These are phyloP conservation scores for Taphrina wiesneri DNA, from an alignment of 1,139 yeast genomes.

Conservation along the genomic window DNA sequence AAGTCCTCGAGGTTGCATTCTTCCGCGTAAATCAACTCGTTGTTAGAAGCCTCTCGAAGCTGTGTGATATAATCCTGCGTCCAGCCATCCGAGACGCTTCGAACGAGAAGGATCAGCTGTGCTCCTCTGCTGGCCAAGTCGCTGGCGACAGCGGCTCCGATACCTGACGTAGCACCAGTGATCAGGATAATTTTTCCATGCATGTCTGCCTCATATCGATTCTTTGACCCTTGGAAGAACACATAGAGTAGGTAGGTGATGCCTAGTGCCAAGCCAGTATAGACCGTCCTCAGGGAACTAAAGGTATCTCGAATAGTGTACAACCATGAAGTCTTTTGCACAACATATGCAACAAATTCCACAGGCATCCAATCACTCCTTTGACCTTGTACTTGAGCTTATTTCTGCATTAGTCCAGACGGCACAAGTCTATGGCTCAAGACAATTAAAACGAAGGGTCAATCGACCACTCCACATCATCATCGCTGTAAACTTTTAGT, in stretches of 20 bases:
- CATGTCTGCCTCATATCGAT: slow-evolving; percentile 88
- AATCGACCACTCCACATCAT: neutral
- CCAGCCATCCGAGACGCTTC: slow-evolving; percentile 69
- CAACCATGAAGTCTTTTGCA: slow-evolving; percentile 17
- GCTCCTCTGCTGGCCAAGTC: slow-evolving; percentile 83
- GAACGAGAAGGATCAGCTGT: slow-evolving; percentile 72
- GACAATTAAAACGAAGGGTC: neutral
- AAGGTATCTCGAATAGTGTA: neutral
- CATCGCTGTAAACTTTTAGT: neutral
- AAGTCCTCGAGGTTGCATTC: slow-evolving; percentile 77
- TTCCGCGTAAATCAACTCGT: slow-evolving; percentile 81
- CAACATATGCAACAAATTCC: slow-evolving; percentile 24
- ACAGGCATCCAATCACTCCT: slow-evolving; percentile 18
- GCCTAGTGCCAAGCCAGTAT: neutral
- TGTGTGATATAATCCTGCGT: slow-evolving; percentile 75
- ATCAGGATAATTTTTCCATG: slow-evolving; percentile 85
- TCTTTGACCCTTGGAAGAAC: slow-evolving; percentile 43
- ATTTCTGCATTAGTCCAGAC: neutral
- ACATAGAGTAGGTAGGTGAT: neutral
- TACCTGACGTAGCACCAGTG: slow-evolving; percentile 89
- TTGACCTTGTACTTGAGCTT: neutral
- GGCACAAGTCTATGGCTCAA: neutral
- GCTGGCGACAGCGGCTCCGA: slow-evolving; percentile 73
- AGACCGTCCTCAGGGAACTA: neutral
- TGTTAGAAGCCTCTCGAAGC: slow-evolving; percentile 66